phyloP scores from a whole-genome alignment of 306 rosid species.

The Sicyos edulis region DNA sequence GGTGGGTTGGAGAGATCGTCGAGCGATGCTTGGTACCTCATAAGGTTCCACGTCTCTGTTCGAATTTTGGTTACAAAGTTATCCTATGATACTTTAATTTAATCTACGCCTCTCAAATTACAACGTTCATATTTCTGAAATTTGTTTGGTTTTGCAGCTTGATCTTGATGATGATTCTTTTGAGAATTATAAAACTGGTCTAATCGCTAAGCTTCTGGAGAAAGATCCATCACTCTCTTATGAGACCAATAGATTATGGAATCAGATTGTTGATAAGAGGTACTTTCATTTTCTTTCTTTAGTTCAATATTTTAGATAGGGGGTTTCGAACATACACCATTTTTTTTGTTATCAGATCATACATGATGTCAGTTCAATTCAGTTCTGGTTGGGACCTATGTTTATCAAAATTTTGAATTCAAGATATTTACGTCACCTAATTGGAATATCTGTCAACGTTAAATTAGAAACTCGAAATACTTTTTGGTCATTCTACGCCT shows the following conservation, averaged over 20 bases:
- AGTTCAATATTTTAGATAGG: too few relatives aligned
- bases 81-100: not conserved
- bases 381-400: not conserved
- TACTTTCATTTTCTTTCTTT: constrained; percentile 20
- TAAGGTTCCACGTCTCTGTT: not conserved
- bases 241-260: constrained; percentile 75
- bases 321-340: too few relatives aligned
- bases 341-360: too few relatives aligned
- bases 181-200: constrained; percentile 69
- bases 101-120: not conserved
- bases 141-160: constrained; percentile 46
- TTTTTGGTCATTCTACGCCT: not conserved
- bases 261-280: constrained; percentile 76
- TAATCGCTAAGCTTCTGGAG: constrained; percentile 76
- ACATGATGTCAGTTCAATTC: too few relatives aligned
- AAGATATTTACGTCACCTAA: not conserved
- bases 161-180: constrained; percentile 68
- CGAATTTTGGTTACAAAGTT: not conserved
- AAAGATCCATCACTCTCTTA: constrained; percentile 84
- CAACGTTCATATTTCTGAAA: constrained; percentile 14
- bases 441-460: not conserved
- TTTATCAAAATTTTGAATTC: not conserved
- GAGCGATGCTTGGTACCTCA: not conserved
- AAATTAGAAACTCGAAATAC: not conserved
- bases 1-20: not conserved